Evolutionary conservation across 768 basidiomycete species (phyloP).

Genomic region (Lentinula sp.): DNA sequence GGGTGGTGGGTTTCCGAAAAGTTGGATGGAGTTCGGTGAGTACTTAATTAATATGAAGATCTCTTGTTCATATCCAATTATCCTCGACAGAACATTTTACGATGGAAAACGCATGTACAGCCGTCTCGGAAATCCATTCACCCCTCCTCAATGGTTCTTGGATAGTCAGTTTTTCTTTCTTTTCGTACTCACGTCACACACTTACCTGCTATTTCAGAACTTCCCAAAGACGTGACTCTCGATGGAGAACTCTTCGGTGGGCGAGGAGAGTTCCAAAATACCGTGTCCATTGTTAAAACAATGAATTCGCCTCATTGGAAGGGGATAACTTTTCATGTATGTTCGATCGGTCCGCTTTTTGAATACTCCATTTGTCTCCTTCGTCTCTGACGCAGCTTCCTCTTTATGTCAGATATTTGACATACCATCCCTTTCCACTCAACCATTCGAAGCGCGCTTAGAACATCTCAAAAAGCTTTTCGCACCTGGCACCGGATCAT

Average conservation of each 20-base stretch:
- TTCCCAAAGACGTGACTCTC: slow-evolving; percentile 49
- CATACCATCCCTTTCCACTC: slow-evolving; percentile 39
- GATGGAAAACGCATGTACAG: slow-evolving; percentile 48
- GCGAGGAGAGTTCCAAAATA: slow-evolving; percentile 50
- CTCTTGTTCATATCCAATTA: neutral
- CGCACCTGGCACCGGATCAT: slow-evolving; percentile 34
- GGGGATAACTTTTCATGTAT: slow-evolving; percentile 48
- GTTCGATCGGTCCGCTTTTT: slow-evolving; percentile 2
- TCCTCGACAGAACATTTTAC: slow-evolving; percentile 38
- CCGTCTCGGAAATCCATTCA: slow-evolving; percentile 54
- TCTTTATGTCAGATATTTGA: slow-evolving; percentile 58
- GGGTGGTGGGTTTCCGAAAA: slow-evolving; percentile 64
- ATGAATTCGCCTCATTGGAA: slow-evolving; percentile 53
- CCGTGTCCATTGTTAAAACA: slow-evolving; percentile 56
- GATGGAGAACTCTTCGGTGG: slow-evolving; percentile 59
- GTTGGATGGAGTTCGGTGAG: slow-evolving; percentile 56
- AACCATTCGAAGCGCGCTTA: slow-evolving; percentile 48
- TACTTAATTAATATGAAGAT: neutral
- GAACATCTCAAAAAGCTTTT: slow-evolving; percentile 37
- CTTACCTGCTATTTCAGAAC: slow-evolving; percentile 22
- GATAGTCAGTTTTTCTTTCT: slow-evolving; percentile 33
- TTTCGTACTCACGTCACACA: neutral
- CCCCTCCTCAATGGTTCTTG: slow-evolving; percentile 51
- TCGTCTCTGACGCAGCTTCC: neutral
- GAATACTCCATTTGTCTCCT: neutral